Conservation (phyloP, 1,284 basidiomycete genomes). For the Xanthoconium separans region DNA sequence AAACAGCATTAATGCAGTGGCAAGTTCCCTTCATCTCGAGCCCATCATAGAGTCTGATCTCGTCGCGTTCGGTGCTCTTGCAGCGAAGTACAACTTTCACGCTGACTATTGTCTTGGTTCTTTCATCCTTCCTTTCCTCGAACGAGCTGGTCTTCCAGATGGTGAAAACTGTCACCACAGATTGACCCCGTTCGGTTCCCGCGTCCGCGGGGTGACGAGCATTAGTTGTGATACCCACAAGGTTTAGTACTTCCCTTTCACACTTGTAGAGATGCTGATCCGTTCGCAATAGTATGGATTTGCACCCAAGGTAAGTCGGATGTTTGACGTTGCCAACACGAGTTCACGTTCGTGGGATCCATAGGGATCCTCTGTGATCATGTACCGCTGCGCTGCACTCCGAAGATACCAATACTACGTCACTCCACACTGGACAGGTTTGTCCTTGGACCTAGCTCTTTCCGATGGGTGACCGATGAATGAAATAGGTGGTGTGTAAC, state of each 20-base stretch:
- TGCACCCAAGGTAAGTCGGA: slow-evolving; percentile 64
- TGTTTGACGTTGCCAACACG: background rate
- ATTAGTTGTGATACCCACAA: slow-evolving; percentile 94
- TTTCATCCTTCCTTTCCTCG: slow-evolving; percentile 90
- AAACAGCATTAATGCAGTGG: slow-evolving; percentile 82
- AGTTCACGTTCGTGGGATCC: background rate
- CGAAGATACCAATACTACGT: slow-evolving; percentile 76
- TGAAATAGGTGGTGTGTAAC: slow-evolving; percentile 69
- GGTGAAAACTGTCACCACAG: slow-evolving; percentile 53
- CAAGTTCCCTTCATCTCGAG: slow-evolving; percentile 26
- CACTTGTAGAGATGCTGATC: slow-evolving; percentile 6
- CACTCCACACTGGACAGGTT: slow-evolving; percentile 74
- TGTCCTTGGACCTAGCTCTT: background rate
- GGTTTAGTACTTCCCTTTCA: slow-evolving; percentile 39
- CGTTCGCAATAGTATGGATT: slow-evolving; percentile 64
- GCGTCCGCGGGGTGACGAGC: slow-evolving; percentile 83
- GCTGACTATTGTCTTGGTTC: slow-evolving; percentile 93
- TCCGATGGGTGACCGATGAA: background rate
- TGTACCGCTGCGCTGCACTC: slow-evolving; percentile 79
- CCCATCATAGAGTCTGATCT: slow-evolving; percentile 57
- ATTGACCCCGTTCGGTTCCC: slow-evolving; percentile 78
- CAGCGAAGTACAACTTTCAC: slow-evolving; percentile 78
- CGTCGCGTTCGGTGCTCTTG: slow-evolving; percentile 74
- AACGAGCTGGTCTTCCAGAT: slow-evolving; percentile 52
- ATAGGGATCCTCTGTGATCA: slow-evolving; percentile 90